Evolutionary conservation across 768 basidiomycete species (phyloP).

Genomic region (Russula abietina): DNA sequence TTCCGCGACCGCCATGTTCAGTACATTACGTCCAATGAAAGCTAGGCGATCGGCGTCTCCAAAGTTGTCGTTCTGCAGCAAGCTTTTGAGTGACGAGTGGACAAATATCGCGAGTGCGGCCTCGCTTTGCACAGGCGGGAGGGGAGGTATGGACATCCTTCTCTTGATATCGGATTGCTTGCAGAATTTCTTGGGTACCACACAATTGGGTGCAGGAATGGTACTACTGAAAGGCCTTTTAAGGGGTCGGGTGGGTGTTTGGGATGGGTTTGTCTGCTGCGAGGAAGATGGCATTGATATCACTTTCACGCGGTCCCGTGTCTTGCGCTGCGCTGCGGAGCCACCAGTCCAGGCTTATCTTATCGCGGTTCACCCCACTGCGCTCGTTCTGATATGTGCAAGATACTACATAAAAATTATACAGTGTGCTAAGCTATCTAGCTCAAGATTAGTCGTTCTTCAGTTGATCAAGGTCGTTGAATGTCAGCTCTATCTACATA

Average conservation of each 20-base stretch:
- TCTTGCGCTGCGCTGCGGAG: constrained; percentile 15
- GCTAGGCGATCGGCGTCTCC: constrained; percentile 54
- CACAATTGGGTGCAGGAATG: background rate
- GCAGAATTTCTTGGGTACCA: background rate
- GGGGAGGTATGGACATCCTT: constrained; percentile 10
- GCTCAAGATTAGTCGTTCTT: background rate
- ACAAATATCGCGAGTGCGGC: constrained; percentile 56
- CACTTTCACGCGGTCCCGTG: constrained; percentile 16
- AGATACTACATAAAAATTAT: background rate
- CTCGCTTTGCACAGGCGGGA: constrained; percentile 24
- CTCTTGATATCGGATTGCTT: background rate
- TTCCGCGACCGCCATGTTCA: constrained; percentile 44
- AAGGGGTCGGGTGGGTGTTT: background rate
- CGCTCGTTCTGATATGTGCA: background rate
- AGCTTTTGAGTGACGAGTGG: constrained; percentile 53
- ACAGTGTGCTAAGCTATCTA: background rate
- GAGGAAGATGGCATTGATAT: constrained; percentile 12
- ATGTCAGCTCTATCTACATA: background rate
- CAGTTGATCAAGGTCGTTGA: background rate
- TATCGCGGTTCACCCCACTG: too few species aligned
- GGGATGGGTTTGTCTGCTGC: background rate
- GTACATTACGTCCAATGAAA: constrained; percentile 43
- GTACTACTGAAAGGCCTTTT: constrained; percentile 1
- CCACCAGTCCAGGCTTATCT: background rate
- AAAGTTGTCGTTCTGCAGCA: constrained; percentile 33